Evolutionary conservation across 345 rosid genomes (phyloP), one percentile per base, ranked within the genome.

Genomic region (Bretschneidera sinensis): DNA sequence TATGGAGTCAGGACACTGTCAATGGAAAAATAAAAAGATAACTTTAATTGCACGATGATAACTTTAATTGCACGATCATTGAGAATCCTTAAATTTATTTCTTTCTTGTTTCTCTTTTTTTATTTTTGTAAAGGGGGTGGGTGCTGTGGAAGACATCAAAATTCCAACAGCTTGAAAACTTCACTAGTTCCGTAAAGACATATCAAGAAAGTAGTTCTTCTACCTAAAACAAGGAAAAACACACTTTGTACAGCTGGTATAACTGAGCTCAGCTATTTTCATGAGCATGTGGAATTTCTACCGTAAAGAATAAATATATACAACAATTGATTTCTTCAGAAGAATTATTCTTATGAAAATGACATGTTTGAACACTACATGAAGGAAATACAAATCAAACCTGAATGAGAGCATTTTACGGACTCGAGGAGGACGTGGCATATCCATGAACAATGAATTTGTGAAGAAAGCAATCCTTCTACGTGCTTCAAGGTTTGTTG

Each of bases 371-470:
- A 55, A 39, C 39, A 39, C 54, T 28, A 59, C 57, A 16, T 45
- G 55, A 25, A 63, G 31, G 57, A 57, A 60, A 20, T 60, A 21
- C 57, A 21, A 43, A 54, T 5, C 16, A 43, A 35, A 65, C 98
- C 97, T 92, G 86, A 89, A 92, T 48, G 97, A 92, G 64, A 92
- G 88, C 97, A 89, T 92, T 70, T 84, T 85, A 57, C 89, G 91
- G 68, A 92, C 98, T 35, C 81, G 77, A 62, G 98, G 96, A 76
- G 98, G 83, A 57, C 85, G 91, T 3, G 97, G 98, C 91, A 92
- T 89, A 70, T 92, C 97, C 98, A 89, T 92, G 68, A 92, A 92
- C 71, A 92, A 73, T 22, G 99, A 92, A 58, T 89, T 92, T 64
- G 97, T 62, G 73, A 92, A 89, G 81, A 92, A 92, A 51, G 99